These are phyloP conservation scores for Xylaria castorea DNA, from an alignment of 495 filamentous ascomycete genomes.

Conservation along the genomic window DNA sequence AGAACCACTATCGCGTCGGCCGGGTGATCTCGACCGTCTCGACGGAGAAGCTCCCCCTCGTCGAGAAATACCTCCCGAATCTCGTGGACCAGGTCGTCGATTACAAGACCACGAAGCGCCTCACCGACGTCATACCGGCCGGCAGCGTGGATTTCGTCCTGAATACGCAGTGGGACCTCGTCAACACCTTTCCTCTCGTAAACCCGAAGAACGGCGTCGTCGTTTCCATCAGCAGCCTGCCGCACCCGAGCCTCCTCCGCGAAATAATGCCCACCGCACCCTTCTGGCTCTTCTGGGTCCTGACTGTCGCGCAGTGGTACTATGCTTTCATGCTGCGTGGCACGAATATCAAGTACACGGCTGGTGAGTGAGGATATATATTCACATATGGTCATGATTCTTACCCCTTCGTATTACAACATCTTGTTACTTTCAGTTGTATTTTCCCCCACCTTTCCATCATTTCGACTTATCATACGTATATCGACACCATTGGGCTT, in stretches of 20 bases:
- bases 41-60: slow-evolving; percentile 56
- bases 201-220: slow-evolving; percentile 48
- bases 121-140: slow-evolving; percentile 48
- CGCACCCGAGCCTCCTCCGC: slow-evolving; percentile 45
- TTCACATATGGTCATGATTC: neutral
- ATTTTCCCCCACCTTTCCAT: neutral
- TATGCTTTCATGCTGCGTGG: slow-evolving; percentile 47
- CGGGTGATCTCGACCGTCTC: slow-evolving; percentile 62
- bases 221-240: slow-evolving; percentile 50
- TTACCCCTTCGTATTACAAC: neutral
- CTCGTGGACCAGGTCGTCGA: slow-evolving; percentile 53
- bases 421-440: neutral
- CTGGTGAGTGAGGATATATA: slow-evolving; percentile 21
- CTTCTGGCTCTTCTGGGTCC: slow-evolving; percentile 38
- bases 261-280: slow-evolving; percentile 45
- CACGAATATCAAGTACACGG: slow-evolving; percentile 47
- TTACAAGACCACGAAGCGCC: slow-evolving; percentile 49
- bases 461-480: neutral
- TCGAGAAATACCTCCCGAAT: slow-evolving; percentile 48
- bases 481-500: neutral
- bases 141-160: slow-evolving; percentile 60
- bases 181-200: slow-evolving; percentile 46
- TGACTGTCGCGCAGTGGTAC: slow-evolving; percentile 48
- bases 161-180: slow-evolving; percentile 53
- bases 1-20: slow-evolving; percentile 57